Percentiles rank a stretch among this genome's conserved stretches.
These are phyloP conservation scores for Nevesoporus exiguus DNA, from an alignment of 768 basidiomycete species.

Conservation along the genomic window DNA sequence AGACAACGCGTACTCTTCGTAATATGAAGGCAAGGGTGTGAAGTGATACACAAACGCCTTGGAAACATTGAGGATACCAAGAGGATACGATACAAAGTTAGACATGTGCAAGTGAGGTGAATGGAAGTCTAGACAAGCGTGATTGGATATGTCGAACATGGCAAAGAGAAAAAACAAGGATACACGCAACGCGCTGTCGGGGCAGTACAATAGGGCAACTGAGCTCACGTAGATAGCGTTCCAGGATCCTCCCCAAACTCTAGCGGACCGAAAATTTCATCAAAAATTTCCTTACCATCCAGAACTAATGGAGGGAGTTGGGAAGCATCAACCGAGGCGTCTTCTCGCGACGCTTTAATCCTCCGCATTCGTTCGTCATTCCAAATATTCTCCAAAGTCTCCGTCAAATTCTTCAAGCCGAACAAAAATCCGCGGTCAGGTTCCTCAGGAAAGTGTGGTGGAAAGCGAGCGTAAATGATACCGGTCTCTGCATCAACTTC, in stretches of 20 bases:
- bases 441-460: slow-evolving; percentile 83
- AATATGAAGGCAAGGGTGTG: slow-evolving; percentile 3
- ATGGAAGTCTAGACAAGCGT: slow-evolving; percentile 12
- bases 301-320: slow-evolving; percentile 63
- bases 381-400: slow-evolving; percentile 81
- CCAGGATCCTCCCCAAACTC: slow-evolving; percentile 63
- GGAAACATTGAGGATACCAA: neutral
- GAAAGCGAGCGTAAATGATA: slow-evolving; percentile 86
- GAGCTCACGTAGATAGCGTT: slow-evolving; percentile 64
- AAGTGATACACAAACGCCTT: neutral
- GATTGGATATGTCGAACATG: neutral
- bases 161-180: neutral
- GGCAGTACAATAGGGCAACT: neutral
- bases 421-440: slow-evolving; percentile 94
- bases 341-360: slow-evolving; percentile 60
- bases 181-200: neutral
- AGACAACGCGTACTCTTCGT: neutral
- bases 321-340: slow-evolving; percentile 40
- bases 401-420: slow-evolving; percentile 79
- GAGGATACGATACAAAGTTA: slow-evolving; percentile 10
- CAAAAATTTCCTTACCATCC: slow-evolving; percentile 78
- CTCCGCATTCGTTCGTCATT: slow-evolving; percentile 75
- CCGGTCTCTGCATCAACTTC: slow-evolving; percentile 82
- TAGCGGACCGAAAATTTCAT: slow-evolving; percentile 58
- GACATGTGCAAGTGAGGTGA: slow-evolving; percentile 1